Conservation (phyloP, 305 asterid genomes). For the Euphrasia arctica region DNA sequence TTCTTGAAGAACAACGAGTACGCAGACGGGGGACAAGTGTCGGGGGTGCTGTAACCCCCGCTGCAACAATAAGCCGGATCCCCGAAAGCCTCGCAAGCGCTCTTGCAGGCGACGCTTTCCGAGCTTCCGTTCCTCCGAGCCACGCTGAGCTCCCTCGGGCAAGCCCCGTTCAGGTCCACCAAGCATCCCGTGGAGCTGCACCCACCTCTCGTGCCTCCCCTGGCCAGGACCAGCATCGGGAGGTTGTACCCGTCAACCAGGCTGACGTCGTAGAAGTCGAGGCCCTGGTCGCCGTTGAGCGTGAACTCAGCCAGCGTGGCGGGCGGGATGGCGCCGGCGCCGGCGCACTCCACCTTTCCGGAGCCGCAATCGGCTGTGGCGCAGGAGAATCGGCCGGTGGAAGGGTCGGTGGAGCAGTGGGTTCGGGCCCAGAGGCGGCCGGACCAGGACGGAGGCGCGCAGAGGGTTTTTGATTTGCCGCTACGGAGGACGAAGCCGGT, state of each 20-base stretch:
- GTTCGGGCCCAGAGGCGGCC: slow-evolving; percentile 94
- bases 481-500: slow-evolving; percentile 72
- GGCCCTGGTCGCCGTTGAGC: slow-evolving; percentile 76
- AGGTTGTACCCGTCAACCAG: slow-evolving; percentile 92
- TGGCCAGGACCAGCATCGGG: slow-evolving; percentile 75
- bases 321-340: slow-evolving; percentile 86
- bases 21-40: slow-evolving; percentile 77
- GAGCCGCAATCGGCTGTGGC: slow-evolving; percentile 88
- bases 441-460: slow-evolving; percentile 80
- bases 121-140: slow-evolving; percentile 50
- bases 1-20: slow-evolving; percentile 80
- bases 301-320: slow-evolving; percentile 95
- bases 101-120: slow-evolving; percentile 76
- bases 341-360: slow-evolving; percentile 65
- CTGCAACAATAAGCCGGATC: slow-evolving; percentile 86
- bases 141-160: slow-evolving; percentile 69
- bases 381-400: slow-evolving; percentile 60
- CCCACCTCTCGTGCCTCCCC: slow-evolving; percentile 71
- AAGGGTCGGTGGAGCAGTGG: slow-evolving; percentile 50
- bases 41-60: slow-evolving; percentile 73
- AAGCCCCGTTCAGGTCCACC: slow-evolving; percentile 79
- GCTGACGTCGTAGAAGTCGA: slow-evolving; percentile 95
- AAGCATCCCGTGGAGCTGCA: slow-evolving; percentile 89
- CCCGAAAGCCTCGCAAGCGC: slow-evolving; percentile 97
- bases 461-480: slow-evolving; percentile 64